phyloP scores from a whole-genome alignment of 257 asterid genomes.

The Solanum gandarillasii region DNA sequence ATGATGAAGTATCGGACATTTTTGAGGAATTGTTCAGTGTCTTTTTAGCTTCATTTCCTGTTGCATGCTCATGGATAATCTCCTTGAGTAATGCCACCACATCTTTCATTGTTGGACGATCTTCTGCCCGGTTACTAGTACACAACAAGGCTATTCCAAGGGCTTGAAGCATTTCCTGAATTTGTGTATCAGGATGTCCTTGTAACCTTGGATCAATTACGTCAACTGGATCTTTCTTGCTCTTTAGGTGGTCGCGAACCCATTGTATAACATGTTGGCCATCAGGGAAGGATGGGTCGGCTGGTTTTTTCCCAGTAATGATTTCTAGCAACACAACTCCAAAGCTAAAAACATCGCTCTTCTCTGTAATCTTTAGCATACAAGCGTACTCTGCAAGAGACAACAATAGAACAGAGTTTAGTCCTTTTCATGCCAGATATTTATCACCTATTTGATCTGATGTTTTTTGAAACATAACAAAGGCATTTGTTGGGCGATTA shows the following conservation, averaged over 20 bases:
- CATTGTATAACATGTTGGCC: slow-evolving; percentile 66
- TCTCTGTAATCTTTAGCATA: slow-evolving; percentile 52
- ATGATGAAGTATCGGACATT: slow-evolving; percentile 10
- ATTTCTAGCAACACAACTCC: slow-evolving; percentile 68
- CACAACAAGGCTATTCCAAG: slow-evolving; percentile 73
- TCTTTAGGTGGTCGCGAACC: slow-evolving; percentile 54
- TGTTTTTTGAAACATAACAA: neutral
- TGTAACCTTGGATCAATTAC: slow-evolving; percentile 53
- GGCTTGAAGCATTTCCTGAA: slow-evolving; percentile 83
- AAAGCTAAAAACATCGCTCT: slow-evolving; percentile 70
- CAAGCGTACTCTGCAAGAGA: slow-evolving; percentile 51
- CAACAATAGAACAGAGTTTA: neutral
- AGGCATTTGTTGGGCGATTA: neutral
- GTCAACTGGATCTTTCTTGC: slow-evolving; percentile 47
- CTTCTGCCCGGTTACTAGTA: slow-evolving; percentile 59
- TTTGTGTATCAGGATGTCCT: slow-evolving; percentile 60
- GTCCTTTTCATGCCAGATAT: neutral
- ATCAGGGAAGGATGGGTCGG: slow-evolving; percentile 61
- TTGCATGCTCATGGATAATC: slow-evolving; percentile 34
- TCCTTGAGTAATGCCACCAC: slow-evolving; percentile 71
- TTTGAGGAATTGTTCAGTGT: slow-evolving; percentile 14
- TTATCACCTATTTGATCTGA: neutral
- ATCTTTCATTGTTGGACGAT: slow-evolving; percentile 76
- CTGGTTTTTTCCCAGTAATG: slow-evolving; percentile 64
- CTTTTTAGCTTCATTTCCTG: slow-evolving; percentile 37